Evolutionary conservation across 1,284 basidiomycete genomes (phyloP).

Genomic region (Mycosarcoma mackinlayi): DNA sequence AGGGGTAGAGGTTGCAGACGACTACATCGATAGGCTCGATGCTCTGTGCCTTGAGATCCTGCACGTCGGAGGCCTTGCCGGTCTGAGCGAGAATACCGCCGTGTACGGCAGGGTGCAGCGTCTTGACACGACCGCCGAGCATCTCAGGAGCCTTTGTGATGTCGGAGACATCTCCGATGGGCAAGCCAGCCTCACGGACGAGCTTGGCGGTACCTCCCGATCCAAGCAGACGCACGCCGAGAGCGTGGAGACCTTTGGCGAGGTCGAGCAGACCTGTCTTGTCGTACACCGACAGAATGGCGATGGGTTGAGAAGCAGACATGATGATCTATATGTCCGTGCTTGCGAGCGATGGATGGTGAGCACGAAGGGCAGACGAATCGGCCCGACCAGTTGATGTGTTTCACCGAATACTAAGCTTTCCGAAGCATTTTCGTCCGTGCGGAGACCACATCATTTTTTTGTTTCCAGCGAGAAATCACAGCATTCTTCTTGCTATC

Average conservation of each 20-base stretch:
- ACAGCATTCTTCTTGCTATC: conserved; percentile 14
- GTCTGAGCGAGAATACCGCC: conserved; percentile 75
- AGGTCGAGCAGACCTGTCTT: conserved; percentile 91
- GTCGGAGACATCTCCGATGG: conserved; percentile 94
- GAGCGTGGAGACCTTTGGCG: conserved; percentile 81
- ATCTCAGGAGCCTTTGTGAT: conserved; percentile 99
- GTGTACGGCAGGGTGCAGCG: conserved; percentile 97
- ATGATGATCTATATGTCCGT: conserved; percentile 16
- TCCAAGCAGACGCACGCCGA: conserved; percentile 88
- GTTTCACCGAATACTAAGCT: neutral
- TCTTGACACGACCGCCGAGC: conserved; percentile 98
- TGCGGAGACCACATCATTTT: conserved; percentile 12
- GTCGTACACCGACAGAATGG: conserved; percentile 96
- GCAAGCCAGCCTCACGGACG: conserved; percentile 91
- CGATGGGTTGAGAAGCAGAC: conserved; percentile 69
- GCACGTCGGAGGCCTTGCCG: conserved; percentile 60
- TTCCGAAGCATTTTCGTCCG: conserved; percentile 15
- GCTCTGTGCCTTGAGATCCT: conserved; percentile 59
- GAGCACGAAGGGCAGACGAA: conserved; percentile 1
- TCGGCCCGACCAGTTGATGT: no score
- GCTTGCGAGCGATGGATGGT: conserved; percentile 12
- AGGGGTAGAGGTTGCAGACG: conserved; percentile 98
- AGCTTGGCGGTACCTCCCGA: conserved; percentile 98
- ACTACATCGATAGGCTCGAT: conserved; percentile 67
- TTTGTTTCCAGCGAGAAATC: neutral